Evolutionary conservation across 257 asterid species (phyloP), one percentile per base, ranked within the genome.

Genomic region (Cordia subcordata): DNA sequence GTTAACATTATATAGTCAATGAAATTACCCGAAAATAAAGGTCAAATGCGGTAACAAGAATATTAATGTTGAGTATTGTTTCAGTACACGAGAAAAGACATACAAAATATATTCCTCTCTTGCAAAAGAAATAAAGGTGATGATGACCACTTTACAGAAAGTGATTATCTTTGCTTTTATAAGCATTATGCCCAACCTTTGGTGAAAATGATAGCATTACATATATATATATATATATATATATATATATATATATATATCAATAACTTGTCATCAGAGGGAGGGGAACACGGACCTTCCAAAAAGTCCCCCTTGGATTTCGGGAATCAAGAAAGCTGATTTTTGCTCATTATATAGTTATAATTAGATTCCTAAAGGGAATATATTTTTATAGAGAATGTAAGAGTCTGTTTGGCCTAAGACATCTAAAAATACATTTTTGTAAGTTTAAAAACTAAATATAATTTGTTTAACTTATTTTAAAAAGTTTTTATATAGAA

Each of bases 131-230:
- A 49, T 8, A 58, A 63, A 66, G 70, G 66, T 61, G 72, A 62
- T 74, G 63, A 72, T 75, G 53, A 77, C 72, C 64, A 72, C 90
- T 84, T 86, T 86, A 73, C 69, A 78, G 57, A 86, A 86, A 86
- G 90, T 76, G 72, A 71, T 65, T 65, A 54, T 54, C 21, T 49
- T 74, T 81, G 70, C 77, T 66, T 79, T 77, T 62, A 15, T 53
- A 63, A 52, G 49, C 55, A 66, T 75, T 70, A 61, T 69, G 72
- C 69, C 42, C 76, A 70, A n/a, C 74, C 78, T 77, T 83, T 81
- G 62, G 64, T 69, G 78, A 68, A 77, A 47, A 15, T 47, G 22
- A 15, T 15, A 47, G 53, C 20, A 47, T n/a, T n/a, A n/a, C n/a
- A n/a, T n/a, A n/a, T n/a, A n/a, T n/a, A n/a, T n/a, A n/a, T n/a